Conservation (phyloP, 2,329 filamentous ascomycete genomes). For the Aspergillus ruber region DNA sequence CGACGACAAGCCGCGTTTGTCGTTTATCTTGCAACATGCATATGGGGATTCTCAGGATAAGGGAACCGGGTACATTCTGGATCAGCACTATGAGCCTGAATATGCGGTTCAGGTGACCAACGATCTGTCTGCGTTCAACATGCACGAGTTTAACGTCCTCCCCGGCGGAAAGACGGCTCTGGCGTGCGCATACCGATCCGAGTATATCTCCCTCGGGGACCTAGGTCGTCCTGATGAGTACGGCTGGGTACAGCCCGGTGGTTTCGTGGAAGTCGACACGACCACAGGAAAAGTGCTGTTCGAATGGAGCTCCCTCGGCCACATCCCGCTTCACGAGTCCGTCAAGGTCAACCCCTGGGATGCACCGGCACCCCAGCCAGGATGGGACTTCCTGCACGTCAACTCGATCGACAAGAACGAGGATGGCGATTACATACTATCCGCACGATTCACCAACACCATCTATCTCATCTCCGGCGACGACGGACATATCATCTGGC, state of each 20-base stretch:
- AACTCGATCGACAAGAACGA: slow-evolving; percentile 37
- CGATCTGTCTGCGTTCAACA: slow-evolving; percentile 28
- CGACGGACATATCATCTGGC: slow-evolving; percentile 34
- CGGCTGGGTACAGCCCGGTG: slow-evolving; percentile 27
- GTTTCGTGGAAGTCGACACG: slow-evolving; percentile 33
- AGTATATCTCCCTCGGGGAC: slow-evolving; percentile 19
- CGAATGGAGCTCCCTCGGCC: slow-evolving; percentile 31
- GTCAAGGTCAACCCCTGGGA: slow-evolving; percentile 16
- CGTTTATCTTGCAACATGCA: slow-evolving; percentile 37
- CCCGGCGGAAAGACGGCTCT: slow-evolving; percentile 30
- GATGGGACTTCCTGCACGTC: slow-evolving; percentile 33
- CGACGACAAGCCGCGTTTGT: slow-evolving; percentile 40
- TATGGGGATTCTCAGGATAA: slow-evolving; percentile 33
- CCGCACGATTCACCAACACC: slow-evolving; percentile 31
- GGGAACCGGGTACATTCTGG: slow-evolving; percentile 44
- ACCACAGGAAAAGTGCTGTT: slow-evolving; percentile 28
- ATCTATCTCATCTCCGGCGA: slow-evolving; percentile 35
- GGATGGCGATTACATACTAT: slow-evolving; percentile 36
- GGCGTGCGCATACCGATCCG: slow-evolving; percentile 19
- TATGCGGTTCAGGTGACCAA: slow-evolving; percentile 30
- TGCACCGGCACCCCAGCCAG: slow-evolving; percentile 9
- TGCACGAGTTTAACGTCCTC: slow-evolving; percentile 38
- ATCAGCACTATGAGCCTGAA: slow-evolving; percentile 41
- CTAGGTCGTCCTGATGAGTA: slow-evolving; percentile 26
- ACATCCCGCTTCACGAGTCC: slow-evolving; percentile 28